Evolutionary conservation across 2,329 filamentous ascomycete genomes (phyloP), one percentile per base, ranked within the genome.

Genomic region (Aschersonia sp.): DNA sequence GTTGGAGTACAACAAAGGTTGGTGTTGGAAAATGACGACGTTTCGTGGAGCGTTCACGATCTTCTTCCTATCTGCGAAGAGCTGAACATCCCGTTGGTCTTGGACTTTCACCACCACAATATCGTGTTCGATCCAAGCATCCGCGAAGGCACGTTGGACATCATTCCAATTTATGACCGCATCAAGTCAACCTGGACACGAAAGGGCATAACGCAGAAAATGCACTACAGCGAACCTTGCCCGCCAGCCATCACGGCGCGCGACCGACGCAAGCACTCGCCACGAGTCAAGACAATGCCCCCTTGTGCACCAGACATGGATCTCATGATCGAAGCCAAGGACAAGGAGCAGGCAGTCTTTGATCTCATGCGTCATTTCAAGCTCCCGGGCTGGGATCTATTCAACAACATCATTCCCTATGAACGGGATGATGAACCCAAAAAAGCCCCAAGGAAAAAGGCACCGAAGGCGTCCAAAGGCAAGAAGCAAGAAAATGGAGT

Each of bases 291-390:
- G 53, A 85, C 81, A 1, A 65, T 97, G 1, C 90, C 90, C 1
- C 89, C 90, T 0, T 96, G 90, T 57, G 73, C 81, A 4, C 69
- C 78, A 1, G 81, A 84, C 33, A 92, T 94, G 83, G 90, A 96
- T 59, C 71, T 97, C n/a, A 97, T 97, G 90, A 96, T 97, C 51
- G 90, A 97, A 67, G 90, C 90, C 44, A 97, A 97, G 62, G 90
- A 96, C 60, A 97, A 97, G 64, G 90, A 97, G 61, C 90, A 97
- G 63, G 88, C 90, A 0, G 87, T 96, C 0, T 94, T 97, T 57
- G 87, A 94, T 53, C 72, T 97, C 14, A 96, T 96, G 88, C 76
- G 84, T 29, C 88, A 73, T 0, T 94, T 88, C 62, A 88, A 83
- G 56, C 71, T 97, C 0, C 86, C 88, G 0, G 88, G 88, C 0